phyloP scores from a whole-genome alignment of 805 yeast genomes.

The Yarrowia sp. region DNA sequence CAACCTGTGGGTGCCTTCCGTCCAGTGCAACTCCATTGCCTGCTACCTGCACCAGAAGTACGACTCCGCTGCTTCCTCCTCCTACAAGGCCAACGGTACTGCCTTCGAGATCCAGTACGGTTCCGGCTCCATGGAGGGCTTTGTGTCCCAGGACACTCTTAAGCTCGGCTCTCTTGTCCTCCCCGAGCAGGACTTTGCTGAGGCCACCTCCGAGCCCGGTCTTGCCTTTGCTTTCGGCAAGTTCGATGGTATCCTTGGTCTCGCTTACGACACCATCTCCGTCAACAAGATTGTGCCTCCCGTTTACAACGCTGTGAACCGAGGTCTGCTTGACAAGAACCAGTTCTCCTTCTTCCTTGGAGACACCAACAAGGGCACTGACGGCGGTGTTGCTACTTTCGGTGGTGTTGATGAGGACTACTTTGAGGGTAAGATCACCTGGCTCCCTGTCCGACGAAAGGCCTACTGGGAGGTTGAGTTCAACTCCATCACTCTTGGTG shows the following conservation, averaged over 20 bases:
- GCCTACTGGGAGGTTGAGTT: slow-evolving; percentile 99
- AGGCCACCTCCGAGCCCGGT: slow-evolving; percentile 97
- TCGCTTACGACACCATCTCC: slow-evolving; percentile 90
- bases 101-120: slow-evolving; percentile 89
- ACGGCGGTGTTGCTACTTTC: slow-evolving; percentile 92
- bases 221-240: slow-evolving; percentile 98
- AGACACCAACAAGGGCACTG: slow-evolving; percentile 66
- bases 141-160: slow-evolving; percentile 83
- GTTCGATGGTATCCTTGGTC: slow-evolving; percentile 96
- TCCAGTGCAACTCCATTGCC: slow-evolving; percentile 90
- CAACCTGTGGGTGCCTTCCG: slow-evolving; percentile 94
- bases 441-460: slow-evolving; percentile 98
- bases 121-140: slow-evolving; percentile 91
- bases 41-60: slow-evolving; percentile 93
- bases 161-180: slow-evolving; percentile 83
- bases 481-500: slow-evolving; percentile 89
- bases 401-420: slow-evolving; percentile 88
- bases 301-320: slow-evolving; percentile 82
- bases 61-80: slow-evolving; percentile 79
- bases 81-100: slow-evolving; percentile 87
- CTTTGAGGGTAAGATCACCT: slow-evolving; percentile 83
- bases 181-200: slow-evolving; percentile 92
- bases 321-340: slow-evolving; percentile 81
- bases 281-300: slow-evolving; percentile 94
- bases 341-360: slow-evolving; percentile 93